A percentile compares a stretch with the other conserved stretches of the same genome.
Conservation (phyloP, 2,329 filamentous ascomycete genomes). For the Sphaerostilbella broomeana region DNA sequence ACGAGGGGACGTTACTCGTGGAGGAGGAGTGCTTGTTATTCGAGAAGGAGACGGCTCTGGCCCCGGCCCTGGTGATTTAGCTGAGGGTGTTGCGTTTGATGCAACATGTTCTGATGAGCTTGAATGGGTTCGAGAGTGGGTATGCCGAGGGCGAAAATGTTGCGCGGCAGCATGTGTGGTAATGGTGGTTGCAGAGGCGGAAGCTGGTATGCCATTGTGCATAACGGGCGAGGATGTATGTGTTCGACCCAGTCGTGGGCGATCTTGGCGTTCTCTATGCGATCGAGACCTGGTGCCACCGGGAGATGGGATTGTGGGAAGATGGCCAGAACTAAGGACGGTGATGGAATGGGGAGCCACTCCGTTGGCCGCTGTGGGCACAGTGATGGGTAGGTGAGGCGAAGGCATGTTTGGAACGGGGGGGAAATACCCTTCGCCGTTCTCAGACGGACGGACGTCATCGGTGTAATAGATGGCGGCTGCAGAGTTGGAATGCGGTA, state of each 20-base stretch:
- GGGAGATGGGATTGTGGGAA: slow-evolving; percentile 76
- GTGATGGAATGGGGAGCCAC: slow-evolving; percentile 60
- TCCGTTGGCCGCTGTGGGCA: slow-evolving; percentile 31
- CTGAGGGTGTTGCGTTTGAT: slow-evolving; percentile 47
- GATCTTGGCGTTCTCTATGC: slow-evolving; percentile 49
- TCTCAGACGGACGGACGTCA: slow-evolving; percentile 59
- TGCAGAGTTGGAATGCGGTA: slow-evolving; percentile 35
- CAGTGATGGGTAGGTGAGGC: slow-evolving; percentile 34
- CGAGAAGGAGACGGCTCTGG: slow-evolving; percentile 38
- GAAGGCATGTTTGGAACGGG: slow-evolving; percentile 47
- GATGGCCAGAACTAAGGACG: slow-evolving; percentile 71
- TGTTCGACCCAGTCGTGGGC: slow-evolving; percentile 59
- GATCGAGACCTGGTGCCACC: slow-evolving; percentile 55
- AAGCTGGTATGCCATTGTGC: slow-evolving; percentile 37
- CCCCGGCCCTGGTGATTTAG: slow-evolving; percentile 46
- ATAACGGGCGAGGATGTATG: slow-evolving; percentile 78
- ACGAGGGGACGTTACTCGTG: slow-evolving; percentile 43
- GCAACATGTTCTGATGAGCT: slow-evolving; percentile 48
- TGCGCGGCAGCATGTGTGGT: slow-evolving; percentile 29
- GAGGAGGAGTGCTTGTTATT: slow-evolving; percentile 45
- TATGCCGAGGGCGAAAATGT: slow-evolving; percentile 32
- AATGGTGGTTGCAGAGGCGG: slow-evolving; percentile 29
- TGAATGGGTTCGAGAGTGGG: slow-evolving; percentile 53
- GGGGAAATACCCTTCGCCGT: slow-evolving; percentile 76
- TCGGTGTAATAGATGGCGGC: slow-evolving; percentile 52